Percentiles rank a stretch among this genome's conserved stretches.
phyloP scores from a whole-genome alignment of 306 rosid genomes.

The Parietaria judaica region DNA sequence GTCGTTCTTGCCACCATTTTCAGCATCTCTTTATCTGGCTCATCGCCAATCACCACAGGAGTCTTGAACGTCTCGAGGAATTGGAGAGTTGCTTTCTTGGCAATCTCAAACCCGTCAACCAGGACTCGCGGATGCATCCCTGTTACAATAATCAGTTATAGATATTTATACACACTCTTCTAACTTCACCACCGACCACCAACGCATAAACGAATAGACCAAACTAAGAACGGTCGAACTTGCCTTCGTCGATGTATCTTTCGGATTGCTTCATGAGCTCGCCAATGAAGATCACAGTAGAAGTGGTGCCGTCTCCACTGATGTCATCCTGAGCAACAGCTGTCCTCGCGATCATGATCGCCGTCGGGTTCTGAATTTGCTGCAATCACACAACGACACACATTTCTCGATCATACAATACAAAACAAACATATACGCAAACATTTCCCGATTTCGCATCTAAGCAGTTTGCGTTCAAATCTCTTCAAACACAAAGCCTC shows the following conservation, averaged over 20 bases:
- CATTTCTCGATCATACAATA: neutral
- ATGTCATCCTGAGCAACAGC: slow-evolving; percentile 97
- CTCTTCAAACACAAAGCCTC: neutral
- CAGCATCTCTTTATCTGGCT: slow-evolving; percentile 87
- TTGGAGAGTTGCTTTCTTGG: slow-evolving; percentile 80
- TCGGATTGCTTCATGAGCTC: slow-evolving; percentile 98
- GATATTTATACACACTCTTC: too few species aligned
- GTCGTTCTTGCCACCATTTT: slow-evolving; percentile 95
- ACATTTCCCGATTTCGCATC: neutral
- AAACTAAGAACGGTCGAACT: neutral
- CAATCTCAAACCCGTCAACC: slow-evolving; percentile 98
- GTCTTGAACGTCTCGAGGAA: slow-evolving; percentile 86
- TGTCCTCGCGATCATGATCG: slow-evolving; percentile 94
- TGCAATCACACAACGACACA: slow-evolving; percentile 20
- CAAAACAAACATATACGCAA: neutral
- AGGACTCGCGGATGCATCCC: slow-evolving; percentile 99
- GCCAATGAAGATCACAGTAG: slow-evolving; percentile 89
- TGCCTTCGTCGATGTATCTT: slow-evolving; percentile 86
- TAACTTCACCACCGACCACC: neutral
- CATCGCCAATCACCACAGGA: slow-evolving; percentile 75
- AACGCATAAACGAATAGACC: neutral
- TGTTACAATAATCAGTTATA: slow-evolving; percentile 16
- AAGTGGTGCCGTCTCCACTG: slow-evolving; percentile 94
- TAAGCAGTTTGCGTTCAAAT: neutral
- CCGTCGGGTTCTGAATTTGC: slow-evolving; percentile 99